These are phyloP conservation scores for Flaveria robusta DNA, from an alignment of 129 eudicot genomes.

Conservation along the genomic window DNA sequence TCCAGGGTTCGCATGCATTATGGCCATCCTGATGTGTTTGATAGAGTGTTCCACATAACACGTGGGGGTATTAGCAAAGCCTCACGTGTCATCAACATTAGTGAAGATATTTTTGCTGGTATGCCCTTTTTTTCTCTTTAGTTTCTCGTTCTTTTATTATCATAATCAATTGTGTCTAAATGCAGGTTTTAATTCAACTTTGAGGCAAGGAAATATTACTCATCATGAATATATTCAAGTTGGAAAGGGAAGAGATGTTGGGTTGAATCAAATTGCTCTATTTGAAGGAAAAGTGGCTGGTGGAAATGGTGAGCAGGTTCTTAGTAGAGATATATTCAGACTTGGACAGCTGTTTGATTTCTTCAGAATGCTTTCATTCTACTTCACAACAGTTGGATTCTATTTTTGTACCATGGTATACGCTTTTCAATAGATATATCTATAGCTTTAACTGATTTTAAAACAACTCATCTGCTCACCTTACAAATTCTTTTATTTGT, in stretches of 20 bases:
- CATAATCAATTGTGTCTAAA: not conserved
- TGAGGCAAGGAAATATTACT: conserved; percentile 96
- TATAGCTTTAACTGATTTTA: not conserved
- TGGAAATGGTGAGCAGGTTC: conserved; percentile 99
- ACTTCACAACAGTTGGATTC: conserved; percentile 89
- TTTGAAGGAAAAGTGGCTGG: conserved; percentile 99
- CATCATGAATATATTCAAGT: conserved; percentile 99
- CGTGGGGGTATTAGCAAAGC: conserved; percentile 98
- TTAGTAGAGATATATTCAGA: conserved; percentile 90
- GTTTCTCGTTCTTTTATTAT: not conserved
- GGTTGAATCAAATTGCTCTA: conserved; percentile 92
- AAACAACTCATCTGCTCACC: not conserved
- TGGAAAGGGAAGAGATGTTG: conserved; percentile 99
- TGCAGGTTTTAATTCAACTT: conserved; percentile 94
- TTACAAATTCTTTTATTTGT: conserved; percentile 9
- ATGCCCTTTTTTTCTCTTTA: conserved; percentile 20
- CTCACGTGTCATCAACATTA: conserved; percentile 90
- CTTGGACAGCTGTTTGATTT: conserved; percentile 98
- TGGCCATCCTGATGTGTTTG: conserved; percentile 98
- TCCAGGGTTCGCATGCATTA: conserved; percentile 97
- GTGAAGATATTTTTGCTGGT: conserved; percentile 96
- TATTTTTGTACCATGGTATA: conserved; percentile 93
- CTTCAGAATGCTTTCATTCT: conserved; percentile 94
- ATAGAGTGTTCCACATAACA: conserved; percentile 90
- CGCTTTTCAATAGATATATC: not conserved